Conservation (phyloP, 345 rosid genomes). For the Hibiscus mutabilis region DNA sequence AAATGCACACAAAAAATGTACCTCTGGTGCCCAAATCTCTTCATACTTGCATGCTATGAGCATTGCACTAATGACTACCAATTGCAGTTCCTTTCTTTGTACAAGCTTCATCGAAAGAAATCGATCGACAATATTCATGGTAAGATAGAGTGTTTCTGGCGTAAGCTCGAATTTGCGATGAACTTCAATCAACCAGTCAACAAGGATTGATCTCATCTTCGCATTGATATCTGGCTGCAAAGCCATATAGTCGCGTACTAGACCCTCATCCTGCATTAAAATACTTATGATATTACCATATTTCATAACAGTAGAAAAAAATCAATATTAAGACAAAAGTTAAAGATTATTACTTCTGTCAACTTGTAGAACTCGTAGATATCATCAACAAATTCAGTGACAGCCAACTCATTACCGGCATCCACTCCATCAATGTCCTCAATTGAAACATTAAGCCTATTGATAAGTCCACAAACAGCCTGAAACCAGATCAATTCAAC, state of each 20-base stretch:
- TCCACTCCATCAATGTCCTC: slow-evolving; percentile 67
- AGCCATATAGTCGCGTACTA: slow-evolving; percentile 55
- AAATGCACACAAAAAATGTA: background rate
- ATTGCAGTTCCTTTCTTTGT: slow-evolving; percentile 64
- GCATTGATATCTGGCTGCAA: slow-evolving; percentile 65
- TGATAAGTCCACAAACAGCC: slow-evolving; percentile 50
- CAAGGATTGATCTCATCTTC: slow-evolving; percentile 78
- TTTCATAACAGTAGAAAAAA: background rate
- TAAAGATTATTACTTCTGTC: slow-evolving; percentile 36
- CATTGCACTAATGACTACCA: slow-evolving; percentile 76
- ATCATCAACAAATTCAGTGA: slow-evolving; percentile 82
- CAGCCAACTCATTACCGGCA: slow-evolving; percentile 55
- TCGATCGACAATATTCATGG: slow-evolving; percentile 71
- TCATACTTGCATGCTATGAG: slow-evolving; percentile 92
- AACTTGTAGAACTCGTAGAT: slow-evolving; percentile 73
- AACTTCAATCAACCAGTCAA: slow-evolving; percentile 90
- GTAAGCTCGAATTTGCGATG: slow-evolving; percentile 71
- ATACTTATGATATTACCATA: background rate
- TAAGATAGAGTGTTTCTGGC: slow-evolving; percentile 82
- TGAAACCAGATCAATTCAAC: slow-evolving; percentile 5
- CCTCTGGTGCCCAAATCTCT: slow-evolving; percentile 94
- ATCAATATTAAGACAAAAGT: background rate
- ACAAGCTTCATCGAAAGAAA: slow-evolving; percentile 59
- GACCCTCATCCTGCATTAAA: slow-evolving; percentile 41
- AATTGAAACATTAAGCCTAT: slow-evolving; percentile 28